Percentiles rank a stretch among this genome's conserved stretches.
These are phyloP conservation scores for Hyphopichia burtonii DNA, from an alignment of 1,139 yeast genomes.

Conservation along the genomic window DNA sequence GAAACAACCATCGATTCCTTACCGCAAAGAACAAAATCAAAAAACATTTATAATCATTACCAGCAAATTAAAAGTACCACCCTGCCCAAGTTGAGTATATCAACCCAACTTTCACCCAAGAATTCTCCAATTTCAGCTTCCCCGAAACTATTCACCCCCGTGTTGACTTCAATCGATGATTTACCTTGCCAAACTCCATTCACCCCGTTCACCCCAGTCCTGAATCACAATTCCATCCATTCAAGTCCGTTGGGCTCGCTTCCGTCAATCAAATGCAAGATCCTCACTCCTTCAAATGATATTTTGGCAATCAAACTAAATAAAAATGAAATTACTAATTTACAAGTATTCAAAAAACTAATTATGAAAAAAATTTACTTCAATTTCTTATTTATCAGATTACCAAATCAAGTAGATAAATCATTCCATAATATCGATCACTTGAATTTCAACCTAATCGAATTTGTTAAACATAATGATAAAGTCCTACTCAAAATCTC, in stretches of 20 bases:
- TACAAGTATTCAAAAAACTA: slow-evolving; percentile 27
- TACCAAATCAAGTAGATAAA: slow-evolving; percentile 19
- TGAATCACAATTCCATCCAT: background rate
- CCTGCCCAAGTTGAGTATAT: slow-evolving; percentile 3
- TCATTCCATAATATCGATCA: slow-evolving; percentile 27
- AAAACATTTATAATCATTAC: slow-evolving; percentile 18
- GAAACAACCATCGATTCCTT: slow-evolving; percentile 7
- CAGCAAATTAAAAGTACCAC: slow-evolving; percentile 13
- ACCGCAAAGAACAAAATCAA: slow-evolving; percentile 16
- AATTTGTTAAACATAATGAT: slow-evolving; percentile 20
- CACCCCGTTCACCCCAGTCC: background rate
- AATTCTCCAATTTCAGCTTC: background rate
- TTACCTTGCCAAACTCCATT: background rate
- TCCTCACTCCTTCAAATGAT: slow-evolving; percentile 27
- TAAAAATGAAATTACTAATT: slow-evolving; percentile 22
- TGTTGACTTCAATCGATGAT: too few relatives aligned
- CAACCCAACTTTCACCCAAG: background rate
- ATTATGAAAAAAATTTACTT: slow-evolving; percentile 27
- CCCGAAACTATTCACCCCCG: too few relatives aligned
- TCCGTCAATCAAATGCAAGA: slow-evolving; percentile 24
- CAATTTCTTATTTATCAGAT: slow-evolving; percentile 26
- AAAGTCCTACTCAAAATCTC: slow-evolving; percentile 18
- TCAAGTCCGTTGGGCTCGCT: background rate
- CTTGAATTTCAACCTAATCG: slow-evolving; percentile 21
- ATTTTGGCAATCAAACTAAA: slow-evolving; percentile 27